Evolutionary conservation across 306 rosid species (phyloP), one percentile per base, ranked within the genome.

Genomic region (Dalbergia cochinchinensis): DNA sequence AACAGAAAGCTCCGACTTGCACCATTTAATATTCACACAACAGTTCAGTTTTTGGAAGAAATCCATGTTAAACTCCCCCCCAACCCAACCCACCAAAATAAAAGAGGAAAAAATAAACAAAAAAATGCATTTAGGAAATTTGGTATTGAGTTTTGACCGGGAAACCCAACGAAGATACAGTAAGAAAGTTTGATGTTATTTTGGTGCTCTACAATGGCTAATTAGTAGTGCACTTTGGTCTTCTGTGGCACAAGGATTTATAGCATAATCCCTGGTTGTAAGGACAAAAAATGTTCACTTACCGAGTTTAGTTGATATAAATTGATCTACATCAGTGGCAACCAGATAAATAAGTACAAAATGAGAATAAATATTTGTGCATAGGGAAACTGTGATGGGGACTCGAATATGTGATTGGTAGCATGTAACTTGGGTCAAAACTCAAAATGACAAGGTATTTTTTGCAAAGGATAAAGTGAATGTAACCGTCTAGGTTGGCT

Each of bases 71-170:
- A 73, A 12, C 54, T 51, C 26, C 35, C 5, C 65, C 35, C 66
- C 53, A 26, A 1, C 31, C 31, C 31, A 26, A 26, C 31, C 31
- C 31, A 26, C 31, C 31, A 26, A 26, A 26, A 26, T 26, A 26
- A 26, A 1, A 26, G 31, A 26, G 31, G 31, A 4, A 37, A 58
- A 70, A n/a, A 70, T 37, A 37, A 34, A 11, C 11, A 18, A 63
- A 5, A 65, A 57, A 48, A 18, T 16, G 22, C 57, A 85, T 85
- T 74, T 71, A 8, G 37, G 48, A 59, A 51, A 70, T 71, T 58
- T 44, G 47, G 69, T 60, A 31, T 20, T 20, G 55, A 22, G 11
- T 68, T 51, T 55, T 64, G 13, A 58, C 13, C 7, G 12, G 76
- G 77, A 65, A 33, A 9, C 22, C 22, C 5, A 16, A 65, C 57